Conservation (phyloP, 2,329 filamentous ascomycete species). For the Lachnellula suecica region DNA sequence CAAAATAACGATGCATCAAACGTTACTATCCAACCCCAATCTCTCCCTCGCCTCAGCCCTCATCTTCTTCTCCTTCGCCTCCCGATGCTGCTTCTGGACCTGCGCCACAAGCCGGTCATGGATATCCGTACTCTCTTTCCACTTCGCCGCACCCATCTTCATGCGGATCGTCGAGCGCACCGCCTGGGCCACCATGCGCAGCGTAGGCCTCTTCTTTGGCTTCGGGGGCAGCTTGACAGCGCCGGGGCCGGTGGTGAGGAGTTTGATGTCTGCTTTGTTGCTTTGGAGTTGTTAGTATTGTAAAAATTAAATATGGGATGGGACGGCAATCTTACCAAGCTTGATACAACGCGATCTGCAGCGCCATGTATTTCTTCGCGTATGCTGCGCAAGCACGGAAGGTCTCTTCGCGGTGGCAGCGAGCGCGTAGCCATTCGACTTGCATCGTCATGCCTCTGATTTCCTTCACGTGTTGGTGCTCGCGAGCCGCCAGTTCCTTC, state of each 20-base stretch:
- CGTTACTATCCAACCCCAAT: background rate
- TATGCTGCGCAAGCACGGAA: slow-evolving; percentile 80
- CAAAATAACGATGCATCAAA: background rate
- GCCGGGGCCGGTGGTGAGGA: slow-evolving; percentile 86
- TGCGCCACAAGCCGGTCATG: slow-evolving; percentile 32
- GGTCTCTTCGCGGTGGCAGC: slow-evolving; percentile 75
- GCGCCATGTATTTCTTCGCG: slow-evolving; percentile 80
- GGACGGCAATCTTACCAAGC: slow-evolving; percentile 71
- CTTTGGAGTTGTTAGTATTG: slow-evolving; percentile 46
- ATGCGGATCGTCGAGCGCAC: slow-evolving; percentile 52
- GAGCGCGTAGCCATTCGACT: slow-evolving; percentile 85
- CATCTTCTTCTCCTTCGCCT: slow-evolving; percentile 4
- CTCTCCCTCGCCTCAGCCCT: background rate
- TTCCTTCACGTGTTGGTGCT: slow-evolving; percentile 71
- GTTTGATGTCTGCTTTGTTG: slow-evolving; percentile 86
- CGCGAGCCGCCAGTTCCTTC: slow-evolving; percentile 37
- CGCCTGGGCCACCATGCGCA: slow-evolving; percentile 47
- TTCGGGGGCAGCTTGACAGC: slow-evolving; percentile 46
- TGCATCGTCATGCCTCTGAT: slow-evolving; percentile 82
- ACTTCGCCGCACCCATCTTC: slow-evolving; percentile 45
- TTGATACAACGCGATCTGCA: slow-evolving; percentile 79
- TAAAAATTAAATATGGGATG: slow-evolving; percentile 7
- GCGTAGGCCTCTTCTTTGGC: slow-evolving; percentile 24
- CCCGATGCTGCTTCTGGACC: slow-evolving; percentile 25
- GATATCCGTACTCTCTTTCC: slow-evolving; percentile 50